Evolutionary conservation across 2,329 filamentous ascomycete species (phyloP), one percentile per base, ranked within the genome.

Genomic region (Sporothrix protearum): DNA sequence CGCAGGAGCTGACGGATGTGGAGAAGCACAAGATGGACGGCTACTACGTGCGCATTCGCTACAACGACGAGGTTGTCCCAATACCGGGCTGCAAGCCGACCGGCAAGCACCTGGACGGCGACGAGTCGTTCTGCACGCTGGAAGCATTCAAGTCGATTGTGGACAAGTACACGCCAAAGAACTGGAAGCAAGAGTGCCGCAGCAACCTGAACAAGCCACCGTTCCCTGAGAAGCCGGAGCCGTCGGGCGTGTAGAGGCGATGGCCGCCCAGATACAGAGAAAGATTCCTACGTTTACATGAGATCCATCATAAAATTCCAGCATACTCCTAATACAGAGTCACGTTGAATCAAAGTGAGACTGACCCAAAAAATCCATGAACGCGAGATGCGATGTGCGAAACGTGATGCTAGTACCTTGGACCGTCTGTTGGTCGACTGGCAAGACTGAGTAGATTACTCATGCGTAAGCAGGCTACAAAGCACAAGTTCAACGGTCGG

Each of bases 61-160:
- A 97, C 81, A 99, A 99, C 77, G 96, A 98, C 79, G 85, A 86
- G 69, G 87, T 93, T 3, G 88, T 98, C 78, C 88, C 86, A 16
- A 85, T 99, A 22, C 95, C 95, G 0, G 94, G 93, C 2, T 99
- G 96, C 80, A 89, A 86, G 75, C 81, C 85, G 10, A 81, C 85
- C 0, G 93, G 93, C 7, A 96, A 94, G 73, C 96, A 99, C 81
- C 85, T 97, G 2, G 88, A 92, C 0, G 93, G 93, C 0, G 92
- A 98, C 76, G 90, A 94, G 76, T 92, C 89, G 33, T 95, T 98
- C 77, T 99, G 96, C 81, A 98, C 95, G 0, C 81, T 99, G 77
- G 88, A 91, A 71, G 93, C 95, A 0, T 99, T 99, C 85, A 98
- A 98, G 81, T 84, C 88, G 68, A 92, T 97, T 71, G 93, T 96